Conservation (phyloP, 2,329 filamentous ascomycete genomes). For the Fusarium papillatum region DNA sequence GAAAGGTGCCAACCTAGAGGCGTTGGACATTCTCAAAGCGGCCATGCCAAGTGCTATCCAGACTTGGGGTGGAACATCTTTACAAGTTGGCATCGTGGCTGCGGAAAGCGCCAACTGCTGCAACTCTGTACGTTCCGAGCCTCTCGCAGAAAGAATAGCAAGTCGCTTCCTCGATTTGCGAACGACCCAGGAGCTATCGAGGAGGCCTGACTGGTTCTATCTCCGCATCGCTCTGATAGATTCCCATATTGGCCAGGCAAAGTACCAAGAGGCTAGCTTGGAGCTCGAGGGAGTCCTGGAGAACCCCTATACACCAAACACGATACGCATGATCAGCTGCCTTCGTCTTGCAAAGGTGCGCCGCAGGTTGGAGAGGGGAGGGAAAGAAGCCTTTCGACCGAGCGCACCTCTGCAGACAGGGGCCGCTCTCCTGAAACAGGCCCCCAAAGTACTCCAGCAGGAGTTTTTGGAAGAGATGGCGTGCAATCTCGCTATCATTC, state of each 20-base stretch:
- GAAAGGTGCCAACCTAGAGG: background rate
- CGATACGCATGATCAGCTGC: background rate
- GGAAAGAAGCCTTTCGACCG: background rate
- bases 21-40: background rate
- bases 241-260: background rate
- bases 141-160: background rate
- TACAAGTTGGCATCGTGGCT: background rate
- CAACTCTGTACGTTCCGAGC: background rate
- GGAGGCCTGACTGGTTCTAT: background rate
- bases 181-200: background rate
- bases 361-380: background rate
- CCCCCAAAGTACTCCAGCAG: background rate
- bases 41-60: background rate
- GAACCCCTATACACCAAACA: background rate
- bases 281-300: background rate
- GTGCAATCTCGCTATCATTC: background rate
- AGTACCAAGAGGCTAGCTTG: background rate
- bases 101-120: background rate
- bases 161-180: background rate
- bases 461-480: background rate
- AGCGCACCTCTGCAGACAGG: background rate
- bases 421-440: background rate
- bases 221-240: background rate
- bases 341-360: background rate
- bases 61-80: background rate